phyloP scores from a whole-genome alignment of 2,329 filamentous ascomycete genomes.

The Plenodomus tracheiphilus region DNA sequence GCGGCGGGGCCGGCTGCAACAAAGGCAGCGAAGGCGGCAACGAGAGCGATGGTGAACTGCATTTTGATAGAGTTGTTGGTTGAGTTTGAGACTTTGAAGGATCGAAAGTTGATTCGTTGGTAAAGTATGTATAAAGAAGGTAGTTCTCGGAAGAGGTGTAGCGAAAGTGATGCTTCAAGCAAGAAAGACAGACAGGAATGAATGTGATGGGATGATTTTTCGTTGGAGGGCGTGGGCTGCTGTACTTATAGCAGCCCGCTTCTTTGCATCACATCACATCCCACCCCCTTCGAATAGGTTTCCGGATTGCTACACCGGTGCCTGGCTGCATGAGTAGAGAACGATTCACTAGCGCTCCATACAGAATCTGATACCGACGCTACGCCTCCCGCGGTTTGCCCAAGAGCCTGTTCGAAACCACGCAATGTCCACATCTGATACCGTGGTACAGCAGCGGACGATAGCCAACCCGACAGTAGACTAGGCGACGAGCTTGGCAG shows the following conservation, averaged over 20 bases:
- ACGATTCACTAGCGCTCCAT: background rate
- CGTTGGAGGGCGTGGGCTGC: slow-evolving; percentile 1
- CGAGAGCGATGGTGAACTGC: slow-evolving; percentile 35
- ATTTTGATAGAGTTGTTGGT: slow-evolving; percentile 28
- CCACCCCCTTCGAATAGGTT: background rate
- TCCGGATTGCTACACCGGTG: background rate
- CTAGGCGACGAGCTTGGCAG: background rate
- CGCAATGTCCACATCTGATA: background rate
- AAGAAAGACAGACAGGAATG: slow-evolving; percentile 22
- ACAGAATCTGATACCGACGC: background rate
- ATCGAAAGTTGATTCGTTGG: slow-evolving; percentile 14
- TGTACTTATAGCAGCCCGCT: slow-evolving; percentile 14
- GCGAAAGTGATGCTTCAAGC: slow-evolving; percentile 30
- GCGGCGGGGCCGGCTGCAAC: slow-evolving; percentile 34
- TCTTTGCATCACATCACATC: background rate
- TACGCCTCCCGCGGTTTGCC: background rate
- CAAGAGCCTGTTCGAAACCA: background rate
- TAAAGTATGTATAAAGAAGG: slow-evolving; percentile 26
- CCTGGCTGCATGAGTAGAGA: background rate
- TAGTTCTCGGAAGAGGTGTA: slow-evolving; percentile 13
- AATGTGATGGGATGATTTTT: slow-evolving; percentile 16
- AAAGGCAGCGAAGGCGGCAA: slow-evolving; percentile 32
- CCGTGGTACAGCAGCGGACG: background rate
- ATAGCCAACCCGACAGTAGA: background rate
- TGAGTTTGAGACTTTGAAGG: slow-evolving; percentile 14